Evolutionary conservation across 2,329 filamentous ascomycete genomes (phyloP).

Genomic region (Xylaria digitata): DNA sequence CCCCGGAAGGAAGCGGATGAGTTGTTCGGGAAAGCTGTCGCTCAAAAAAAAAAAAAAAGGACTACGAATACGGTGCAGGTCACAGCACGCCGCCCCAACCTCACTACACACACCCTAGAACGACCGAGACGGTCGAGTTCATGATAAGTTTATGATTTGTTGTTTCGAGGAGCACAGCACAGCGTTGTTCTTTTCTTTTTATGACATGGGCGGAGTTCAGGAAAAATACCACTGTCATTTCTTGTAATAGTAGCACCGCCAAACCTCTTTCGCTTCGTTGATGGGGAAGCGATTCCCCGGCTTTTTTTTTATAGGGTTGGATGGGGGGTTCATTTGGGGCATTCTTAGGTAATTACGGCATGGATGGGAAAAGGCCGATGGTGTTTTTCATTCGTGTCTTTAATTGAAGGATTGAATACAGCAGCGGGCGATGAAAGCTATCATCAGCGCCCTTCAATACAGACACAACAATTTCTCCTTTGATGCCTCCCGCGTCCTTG

Average conservation of each 20-base stretch:
- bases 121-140: conserved; percentile 26
- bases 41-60: conserved; percentile 17
- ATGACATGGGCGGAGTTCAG: conserved; percentile 38
- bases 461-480: conserved; percentile 17
- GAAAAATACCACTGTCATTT: conserved; percentile 35
- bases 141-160: conserved; percentile 38
- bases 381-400: conserved; percentile 24
- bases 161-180: conserved; percentile 34
- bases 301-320: conserved; percentile 1
- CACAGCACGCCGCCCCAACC: conserved; percentile 27
- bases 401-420: conserved; percentile 11
- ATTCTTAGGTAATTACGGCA: conserved; percentile 18
- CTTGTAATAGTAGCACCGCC: conserved; percentile 32
- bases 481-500: conserved; percentile 9
- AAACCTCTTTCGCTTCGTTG: conserved; percentile 23
- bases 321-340: conserved; percentile 9
- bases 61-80: conserved; percentile 22
- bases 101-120: conserved; percentile 16
- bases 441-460: conserved; percentile 28
- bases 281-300: conserved; percentile 7
- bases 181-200: conserved; percentile 17
- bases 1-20: conserved; percentile 9
- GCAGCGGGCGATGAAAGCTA: conserved; percentile 19
- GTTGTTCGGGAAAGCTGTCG: conserved; percentile 25
- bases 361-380: conserved; percentile 23